Percentiles rank a stretch among this genome's conserved stretches.
Conservation (phyloP, 768 basidiomycete species). For the Lentinus tigrinus region DNA sequence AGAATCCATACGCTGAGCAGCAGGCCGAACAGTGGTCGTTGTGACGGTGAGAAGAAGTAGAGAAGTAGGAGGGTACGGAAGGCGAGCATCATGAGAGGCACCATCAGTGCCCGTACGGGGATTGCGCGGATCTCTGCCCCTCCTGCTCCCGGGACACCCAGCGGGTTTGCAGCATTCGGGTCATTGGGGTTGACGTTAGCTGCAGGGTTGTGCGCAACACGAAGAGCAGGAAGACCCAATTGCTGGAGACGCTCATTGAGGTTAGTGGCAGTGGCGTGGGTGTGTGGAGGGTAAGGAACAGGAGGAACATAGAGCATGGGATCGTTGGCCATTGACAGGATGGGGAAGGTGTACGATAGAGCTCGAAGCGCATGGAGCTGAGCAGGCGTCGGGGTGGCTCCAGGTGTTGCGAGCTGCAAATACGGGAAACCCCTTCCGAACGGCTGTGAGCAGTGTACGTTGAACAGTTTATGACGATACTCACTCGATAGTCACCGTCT, state of each 20-base stretch:
- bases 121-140: slow-evolving; percentile 50
- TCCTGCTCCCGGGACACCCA: slow-evolving; percentile 17
- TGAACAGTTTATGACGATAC: slow-evolving; percentile 12
- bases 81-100: slow-evolving; percentile 65
- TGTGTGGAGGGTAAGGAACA: slow-evolving; percentile 34
- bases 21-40: slow-evolving; percentile 68
- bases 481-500: slow-evolving; percentile 29
- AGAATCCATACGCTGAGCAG: slow-evolving; percentile 68
- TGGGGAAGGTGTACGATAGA: slow-evolving; percentile 55
- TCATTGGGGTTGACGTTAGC: slow-evolving; percentile 36
- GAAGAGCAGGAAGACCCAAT: slow-evolving; percentile 57
- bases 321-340: slow-evolving; percentile 34
- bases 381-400: slow-evolving; percentile 49
- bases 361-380: slow-evolving; percentile 68
- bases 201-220: slow-evolving; percentile 30
- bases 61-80: slow-evolving; percentile 67
- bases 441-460: not conserved
- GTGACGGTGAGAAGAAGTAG: slow-evolving; percentile 75
- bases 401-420: slow-evolving; percentile 48
- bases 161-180: slow-evolving; percentile 17
- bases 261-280: slow-evolving; percentile 28
- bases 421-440: slow-evolving; percentile 48
- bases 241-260: slow-evolving; percentile 64
- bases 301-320: not conserved
- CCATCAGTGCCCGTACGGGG: slow-evolving; percentile 63